Base-by-base conservation (phyloP, 805 yeast species). In the Ogataea parapolymorpha region DNA sequence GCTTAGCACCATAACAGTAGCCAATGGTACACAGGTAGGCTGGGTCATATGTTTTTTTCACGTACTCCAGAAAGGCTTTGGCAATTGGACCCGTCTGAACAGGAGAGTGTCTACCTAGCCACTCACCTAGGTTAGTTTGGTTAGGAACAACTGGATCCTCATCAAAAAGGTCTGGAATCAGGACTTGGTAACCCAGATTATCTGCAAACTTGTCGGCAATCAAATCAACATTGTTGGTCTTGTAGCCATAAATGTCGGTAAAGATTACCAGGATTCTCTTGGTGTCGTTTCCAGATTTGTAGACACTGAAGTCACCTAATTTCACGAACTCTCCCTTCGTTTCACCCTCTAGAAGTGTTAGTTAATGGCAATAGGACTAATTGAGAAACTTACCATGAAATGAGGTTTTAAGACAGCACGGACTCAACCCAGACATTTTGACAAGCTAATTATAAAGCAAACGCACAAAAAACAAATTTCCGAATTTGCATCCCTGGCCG, bases 1-100 rank as follows among this genome's bases (percentile, higher is more conserved):
- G 80, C 62, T 80, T 84, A 29, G 87, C 95, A 59, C 96, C 96
- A 49, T 70, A 88, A 66, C 96, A 88, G 68, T 87, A 80, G 17
- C 96, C 96, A 43, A 82, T 65, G 15, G 77, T 76, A 31, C 74
- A 79, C 16, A 82, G 45, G 49, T 70, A 77, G 38, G 67, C 59
- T 13, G 77, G 75, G n/a, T 63, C 63, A 40, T 62, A 59, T 42
- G 72, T 74, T 20, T 58, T 53, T 45, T 66, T 74, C 42, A 83
- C 61, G 7, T 55, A 56, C 2, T 58, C 52, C 44, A 82, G 55
- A 51, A 74, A 83, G 4, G 60, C 62, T 26, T 71, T 71, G 31
- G 78, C 73, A 31, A 79, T 58, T 13, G 76, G 75, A 26, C 54
- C 54, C 13, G 80, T 73, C 25, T 63, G 58, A n/a, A 70, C 79